Evolutionary conservation across 2,329 filamentous ascomycete species (phyloP), one percentile per base, ranked within the genome.

Genomic region (Daldinia sp.): DNA sequence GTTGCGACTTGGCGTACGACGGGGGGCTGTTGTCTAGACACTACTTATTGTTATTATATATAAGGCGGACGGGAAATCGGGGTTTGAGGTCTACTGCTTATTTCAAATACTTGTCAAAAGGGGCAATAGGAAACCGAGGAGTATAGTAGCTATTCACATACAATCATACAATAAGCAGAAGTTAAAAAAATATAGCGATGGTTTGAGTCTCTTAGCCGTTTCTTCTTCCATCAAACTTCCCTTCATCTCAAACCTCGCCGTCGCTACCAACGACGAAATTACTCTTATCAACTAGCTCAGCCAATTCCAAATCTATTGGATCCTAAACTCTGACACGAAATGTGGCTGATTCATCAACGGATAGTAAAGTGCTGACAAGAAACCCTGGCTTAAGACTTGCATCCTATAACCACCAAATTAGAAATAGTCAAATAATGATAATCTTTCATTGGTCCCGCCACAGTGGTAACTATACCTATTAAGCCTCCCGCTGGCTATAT

Each of bases 341-440:
- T 21, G 43, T 55, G 49, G 45, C 58, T 58, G 49, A 52, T 54
- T 55, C 55, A 57, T 32, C 25, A 41, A 27, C 32, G 35, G 30
- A 21, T 35, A 66, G 63, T 61, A 63, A 49, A 64, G 57, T 58
- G 64, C 61, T 64, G 53, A 66, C 64, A 50, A 55, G 61, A 54
- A 37, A 57, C 45, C 25, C 15, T 54, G 43, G 58, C 35, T 30
- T 47, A 60, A n/a, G 52, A 61, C 59, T 15, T 65, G 50, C 63
- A 63, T 48, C n/a, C 23, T 17, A 21, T 13, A 61, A 45, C n/a
- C 49, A 50, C 27, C 57, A 25, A 25, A 43, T 39, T 49, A 48
- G 19, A 23, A 30, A 50, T 23, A 50, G 47, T 32, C 30, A n/a
- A 21, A 49, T 29, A 35, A 41, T 3, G 21, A 27, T 32, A 27